Evolutionary conservation across 2,329 filamentous ascomycete genomes (phyloP).

Genomic region (Calycina marina): DNA sequence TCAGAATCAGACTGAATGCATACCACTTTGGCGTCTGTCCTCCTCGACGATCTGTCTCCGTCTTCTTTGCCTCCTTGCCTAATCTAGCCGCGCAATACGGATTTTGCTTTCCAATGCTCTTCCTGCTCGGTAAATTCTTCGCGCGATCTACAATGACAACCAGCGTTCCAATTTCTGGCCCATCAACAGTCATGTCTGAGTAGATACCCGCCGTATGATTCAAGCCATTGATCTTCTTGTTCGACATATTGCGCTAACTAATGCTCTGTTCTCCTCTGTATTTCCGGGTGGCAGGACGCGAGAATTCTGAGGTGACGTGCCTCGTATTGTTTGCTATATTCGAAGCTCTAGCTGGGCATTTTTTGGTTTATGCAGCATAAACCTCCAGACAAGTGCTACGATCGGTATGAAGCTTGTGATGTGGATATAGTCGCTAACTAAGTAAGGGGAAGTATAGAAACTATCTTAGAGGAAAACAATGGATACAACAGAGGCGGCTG

Average conservation of each 20-base stretch:
- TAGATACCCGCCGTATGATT: conserved; percentile 86
- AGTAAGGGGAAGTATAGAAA: too few relatives aligned
- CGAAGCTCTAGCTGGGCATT: background rate
- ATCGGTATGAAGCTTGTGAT: too few relatives aligned
- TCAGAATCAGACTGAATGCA: conserved; percentile 17
- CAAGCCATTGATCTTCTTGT: conserved; percentile 40
- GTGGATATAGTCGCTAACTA: too few relatives aligned
- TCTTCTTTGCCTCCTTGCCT: conserved; percentile 96
- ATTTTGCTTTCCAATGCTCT: conserved; percentile 97
- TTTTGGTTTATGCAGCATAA: too few relatives aligned
- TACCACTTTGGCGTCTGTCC: conserved; percentile 95
- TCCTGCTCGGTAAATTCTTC: conserved; percentile 92
- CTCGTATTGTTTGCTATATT: background rate
- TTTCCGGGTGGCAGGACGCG: background rate
- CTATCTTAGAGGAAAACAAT: too few relatives aligned
- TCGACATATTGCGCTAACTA: too few relatives aligned
- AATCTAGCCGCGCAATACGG: conserved; percentile 89
- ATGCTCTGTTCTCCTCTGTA: background rate
- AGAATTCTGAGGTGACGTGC: background rate
- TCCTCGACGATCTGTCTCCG: conserved; percentile 80
- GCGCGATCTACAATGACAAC: conserved; percentile 86
- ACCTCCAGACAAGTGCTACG: too few relatives aligned
- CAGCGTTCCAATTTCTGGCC: conserved; percentile 82
- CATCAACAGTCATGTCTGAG: conserved; percentile 85
- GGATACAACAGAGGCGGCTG: too few relatives aligned